phyloP scores from a whole-genome alignment of 345 rosid species.

The Eucalyptus curtisii region DNA sequence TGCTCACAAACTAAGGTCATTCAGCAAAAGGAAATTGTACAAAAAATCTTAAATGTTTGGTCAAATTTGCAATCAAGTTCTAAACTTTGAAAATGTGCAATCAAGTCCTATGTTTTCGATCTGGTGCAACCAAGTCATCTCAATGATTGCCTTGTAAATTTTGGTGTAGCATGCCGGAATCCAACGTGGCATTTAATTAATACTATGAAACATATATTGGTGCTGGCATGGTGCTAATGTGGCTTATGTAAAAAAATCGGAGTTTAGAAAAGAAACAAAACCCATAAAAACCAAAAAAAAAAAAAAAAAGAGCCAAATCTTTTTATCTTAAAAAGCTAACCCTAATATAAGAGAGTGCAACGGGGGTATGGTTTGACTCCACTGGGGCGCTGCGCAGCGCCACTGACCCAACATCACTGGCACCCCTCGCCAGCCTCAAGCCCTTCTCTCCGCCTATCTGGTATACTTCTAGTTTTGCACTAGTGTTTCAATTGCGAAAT shows the following conservation, averaged over 20 bases:
- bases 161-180: background rate
- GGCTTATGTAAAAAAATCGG: background rate
- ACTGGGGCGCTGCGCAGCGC: background rate
- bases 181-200: background rate
- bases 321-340: background rate
- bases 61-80: background rate
- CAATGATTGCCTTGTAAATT: background rate
- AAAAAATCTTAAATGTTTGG: background rate
- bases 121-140: background rate
- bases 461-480: background rate
- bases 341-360: background rate
- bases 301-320: background rate
- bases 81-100: background rate
- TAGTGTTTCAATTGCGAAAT: background rate
- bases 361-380: background rate
- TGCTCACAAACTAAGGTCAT: background rate
- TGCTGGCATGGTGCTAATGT: background rate
- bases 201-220: background rate
- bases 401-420: background rate
- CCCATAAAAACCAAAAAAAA: background rate
- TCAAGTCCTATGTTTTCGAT: background rate
- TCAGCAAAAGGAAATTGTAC: background rate
- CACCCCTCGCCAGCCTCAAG: background rate
- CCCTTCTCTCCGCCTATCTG: background rate
- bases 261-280: background rate